These are phyloP conservation scores for Backusella australiensis DNA, from an alignment of 192 early-diverging fungal species.

Conservation along the genomic window DNA sequence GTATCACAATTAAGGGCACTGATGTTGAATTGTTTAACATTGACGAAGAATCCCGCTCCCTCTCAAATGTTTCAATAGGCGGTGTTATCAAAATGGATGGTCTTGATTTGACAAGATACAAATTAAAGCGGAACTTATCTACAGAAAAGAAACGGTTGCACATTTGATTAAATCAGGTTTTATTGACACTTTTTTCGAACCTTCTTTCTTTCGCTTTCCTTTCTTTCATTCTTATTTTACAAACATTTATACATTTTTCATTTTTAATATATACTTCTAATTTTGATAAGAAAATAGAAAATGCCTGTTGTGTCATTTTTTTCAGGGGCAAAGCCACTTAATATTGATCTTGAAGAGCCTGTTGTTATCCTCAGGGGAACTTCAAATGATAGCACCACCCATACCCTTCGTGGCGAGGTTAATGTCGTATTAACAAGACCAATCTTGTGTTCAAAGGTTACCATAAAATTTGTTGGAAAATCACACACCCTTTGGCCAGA, in stretches of 20 bases:
- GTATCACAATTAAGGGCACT: background rate
- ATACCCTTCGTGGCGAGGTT: slow-evolving; percentile 31
- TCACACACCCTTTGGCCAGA: slow-evolving; percentile 32
- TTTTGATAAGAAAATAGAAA: background rate
- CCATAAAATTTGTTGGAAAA: slow-evolving; percentile 29
- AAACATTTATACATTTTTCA: background rate
- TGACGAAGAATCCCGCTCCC: background rate
- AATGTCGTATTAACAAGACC: slow-evolving; percentile 21
- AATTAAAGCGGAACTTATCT: background rate
- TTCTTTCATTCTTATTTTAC: background rate
- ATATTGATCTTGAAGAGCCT: slow-evolving; percentile 32
- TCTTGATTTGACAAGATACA: background rate
- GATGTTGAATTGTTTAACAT: background rate
- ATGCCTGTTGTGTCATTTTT: slow-evolving; percentile 28
- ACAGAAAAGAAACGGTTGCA: background rate
- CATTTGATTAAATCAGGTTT: background rate
- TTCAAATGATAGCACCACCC: slow-evolving; percentile 9
- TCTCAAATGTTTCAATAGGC: background rate
- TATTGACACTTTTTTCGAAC: background rate
- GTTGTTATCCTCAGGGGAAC: slow-evolving; percentile 23
- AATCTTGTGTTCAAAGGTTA: background rate
- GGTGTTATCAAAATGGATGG: background rate
- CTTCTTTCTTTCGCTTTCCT: background rate
- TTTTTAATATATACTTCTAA: background rate
- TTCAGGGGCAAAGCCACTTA: slow-evolving; percentile 19